Base-by-base conservation (phyloP, 2,329 filamentous ascomycete genomes). In the Monosporascus cannonballus region DNA sequence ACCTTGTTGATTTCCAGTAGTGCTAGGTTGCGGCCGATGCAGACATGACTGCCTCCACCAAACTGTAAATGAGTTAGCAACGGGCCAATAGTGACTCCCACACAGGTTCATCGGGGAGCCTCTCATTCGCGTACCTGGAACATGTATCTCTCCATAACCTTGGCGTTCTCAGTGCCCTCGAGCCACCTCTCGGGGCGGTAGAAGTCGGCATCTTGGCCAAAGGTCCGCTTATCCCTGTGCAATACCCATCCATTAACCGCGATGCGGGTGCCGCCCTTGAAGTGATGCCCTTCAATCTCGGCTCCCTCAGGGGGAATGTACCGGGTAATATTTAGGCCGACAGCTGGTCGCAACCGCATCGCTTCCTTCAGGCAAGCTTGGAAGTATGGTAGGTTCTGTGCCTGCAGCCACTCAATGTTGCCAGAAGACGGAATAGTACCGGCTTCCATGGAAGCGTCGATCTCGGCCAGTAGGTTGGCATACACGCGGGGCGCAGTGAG, bases 1-100 rank as follows among this genome's bases (percentile, higher is more conserved):
- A 83, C 72, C 70, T 84, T 85, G 68, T 82, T 80, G 59, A 82
- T 80, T 65, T 83, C 79, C 27, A 82, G 66, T 41, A 81, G 66
- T 0, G 77, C 79, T 34, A 83, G 61, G 61, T 81, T 78, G 4
- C 76, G 72, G 20, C 79, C 79, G 54, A 81, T 80, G 61, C 79
- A 83, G 3, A 81, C 64, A 47, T 81, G 76, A 8, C 72, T 72
- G 25, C 79, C 79, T 11, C 74, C 78, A 22, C 79, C 79, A 57
- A 83, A 83, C 73, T 76, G 39, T 36, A 49, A 11, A 18, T 6
- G 22, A 42, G 42, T 60, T 50, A 55, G 49, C 41, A 36, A 45
- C 30, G 24, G 27, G 46, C 38, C 11, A 41, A 15, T 18, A 47
- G 8, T 17, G 6, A 17, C 24, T 46, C 24, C 2, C 11, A 14